Conservation (phyloP, 1,284 basidiomycete genomes). For the Clitocybe nebularis region DNA sequence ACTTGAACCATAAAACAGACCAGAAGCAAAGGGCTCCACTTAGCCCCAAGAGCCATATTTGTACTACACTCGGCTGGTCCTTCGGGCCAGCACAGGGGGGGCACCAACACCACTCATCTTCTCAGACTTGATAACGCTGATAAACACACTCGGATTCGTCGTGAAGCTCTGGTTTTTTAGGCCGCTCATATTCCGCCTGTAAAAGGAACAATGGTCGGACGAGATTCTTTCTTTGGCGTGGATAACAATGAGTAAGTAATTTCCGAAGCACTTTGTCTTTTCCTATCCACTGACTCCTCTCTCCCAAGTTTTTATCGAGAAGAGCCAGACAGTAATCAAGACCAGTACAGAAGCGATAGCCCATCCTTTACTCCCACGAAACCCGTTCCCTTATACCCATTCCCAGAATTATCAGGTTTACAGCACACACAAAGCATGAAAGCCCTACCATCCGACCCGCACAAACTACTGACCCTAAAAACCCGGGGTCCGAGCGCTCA, state of each 20-base stretch:
- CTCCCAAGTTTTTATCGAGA: not conserved
- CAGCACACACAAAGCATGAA: not conserved
- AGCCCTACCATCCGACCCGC: not conserved
- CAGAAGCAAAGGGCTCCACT: too few relatives aligned
- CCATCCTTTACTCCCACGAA: not conserved
- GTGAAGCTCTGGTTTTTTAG: not conserved
- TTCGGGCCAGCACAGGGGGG: not conserved
- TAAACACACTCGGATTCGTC: not conserved
- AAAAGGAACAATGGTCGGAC: not conserved
- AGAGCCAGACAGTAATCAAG: not conserved
- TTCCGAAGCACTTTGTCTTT: not conserved
- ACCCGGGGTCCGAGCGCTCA: constrained; percentile 12
- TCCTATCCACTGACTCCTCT: not conserved
- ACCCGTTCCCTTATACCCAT: not conserved
- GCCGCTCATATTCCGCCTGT: not conserved
- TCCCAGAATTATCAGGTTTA: not conserved
- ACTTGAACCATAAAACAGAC: too few relatives aligned
- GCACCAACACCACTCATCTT: too few relatives aligned
- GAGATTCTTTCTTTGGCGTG: not conserved
- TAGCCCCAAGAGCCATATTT: not conserved
- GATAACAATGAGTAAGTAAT: constrained; percentile 5
- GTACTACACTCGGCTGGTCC: too few relatives aligned
- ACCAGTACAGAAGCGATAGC: not conserved
- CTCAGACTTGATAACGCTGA: not conserved
- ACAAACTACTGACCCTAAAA: not conserved